phyloP scores from a whole-genome alignment of 495 filamentous ascomycete genomes.

The Aspergillus hancockii region DNA sequence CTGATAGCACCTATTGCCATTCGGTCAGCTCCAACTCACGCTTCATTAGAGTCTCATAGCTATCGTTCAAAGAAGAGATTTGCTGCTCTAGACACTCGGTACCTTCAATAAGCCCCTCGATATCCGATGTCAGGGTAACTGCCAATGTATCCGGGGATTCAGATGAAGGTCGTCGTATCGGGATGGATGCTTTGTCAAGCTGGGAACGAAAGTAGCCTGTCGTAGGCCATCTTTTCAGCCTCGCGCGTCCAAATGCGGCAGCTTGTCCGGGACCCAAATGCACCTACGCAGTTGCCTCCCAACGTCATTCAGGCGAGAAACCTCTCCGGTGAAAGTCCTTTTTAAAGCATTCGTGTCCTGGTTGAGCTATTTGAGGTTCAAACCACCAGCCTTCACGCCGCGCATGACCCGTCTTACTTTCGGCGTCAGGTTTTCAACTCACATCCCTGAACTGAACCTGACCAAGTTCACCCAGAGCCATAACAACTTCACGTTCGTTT shows the following conservation, averaged over 20 bases:
- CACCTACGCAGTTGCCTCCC: constrained; percentile 96
- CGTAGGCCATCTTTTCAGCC: background rate
- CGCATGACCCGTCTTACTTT: background rate
- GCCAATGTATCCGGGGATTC: constrained; percentile 83
- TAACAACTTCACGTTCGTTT: constrained; percentile 96
- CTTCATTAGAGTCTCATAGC: constrained; percentile 97
- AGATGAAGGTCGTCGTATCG: constrained; percentile 77
- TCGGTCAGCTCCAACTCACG: constrained; percentile 95
- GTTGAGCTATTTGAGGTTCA: constrained; percentile 66
- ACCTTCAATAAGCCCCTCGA: constrained; percentile 90
- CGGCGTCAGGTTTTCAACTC: constrained; percentile 36
- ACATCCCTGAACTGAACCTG: constrained; percentile 97
- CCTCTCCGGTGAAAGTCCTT: constrained; percentile 94
- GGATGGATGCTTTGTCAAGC: constrained; percentile 88
- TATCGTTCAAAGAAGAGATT: constrained; percentile 88
- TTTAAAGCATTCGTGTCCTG: constrained; percentile 90
- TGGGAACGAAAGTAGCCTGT: constrained; percentile 85
- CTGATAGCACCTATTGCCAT: constrained; percentile 94
- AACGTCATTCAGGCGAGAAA: constrained; percentile 94
- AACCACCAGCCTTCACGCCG: constrained; percentile 17
- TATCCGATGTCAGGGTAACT: constrained; percentile 85
- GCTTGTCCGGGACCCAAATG: no score
- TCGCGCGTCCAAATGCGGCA: background rate
- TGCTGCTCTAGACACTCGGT: constrained; percentile 89
- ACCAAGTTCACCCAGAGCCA: constrained; percentile 92